Base-by-base conservation (phyloP, 202 grass and related monocot genomes). In the Carex sylvatica region DNA sequence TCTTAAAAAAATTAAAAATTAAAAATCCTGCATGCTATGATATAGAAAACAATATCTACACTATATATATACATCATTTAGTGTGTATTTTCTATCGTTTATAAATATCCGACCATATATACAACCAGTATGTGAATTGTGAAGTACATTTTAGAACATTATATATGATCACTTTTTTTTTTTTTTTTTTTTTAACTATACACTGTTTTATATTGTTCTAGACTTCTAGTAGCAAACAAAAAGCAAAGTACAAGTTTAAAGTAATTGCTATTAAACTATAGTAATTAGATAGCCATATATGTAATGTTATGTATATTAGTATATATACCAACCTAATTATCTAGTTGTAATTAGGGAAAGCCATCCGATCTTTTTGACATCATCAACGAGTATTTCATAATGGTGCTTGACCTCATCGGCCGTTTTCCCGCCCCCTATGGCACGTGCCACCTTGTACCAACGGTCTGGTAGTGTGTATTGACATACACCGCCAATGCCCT, bases 381-480 rank as follows among this genome's bases (percentile, higher is more conserved):
- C 93, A 0, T 87, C 77, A 4, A 58, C 36, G 9, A 96, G 90
- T 20, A 87, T 49, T 73, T 96, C 90, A 46, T 82, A 96, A 13
- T 91, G 90, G 3, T 77, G 80, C 51, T 91, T 87, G 85, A 96
- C 93, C 84, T 96, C 93, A 2, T 91, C 93, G 0, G 85, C 90
- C 0, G 93, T 89, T 85, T 84, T 96, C 56, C 65, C 92, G 10
- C 88, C 85, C 12, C 89, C 89, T 73, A 96, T 88, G 58, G 90
- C 88, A 1, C 88, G 82, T 18, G 93, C 88, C 51, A 96, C 90
- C 82, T 96, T 93, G 58, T 86, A 79, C 90, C 90, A 96, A 73
- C 87, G 84, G 71, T 96, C 90, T 6, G 90, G 90, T 6, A 88
- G 90, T 2, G 93, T 93, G 74, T 65, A 80, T 96, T 89, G 31